Evolutionary conservation across 805 yeast genomes (phyloP).

Genomic region (Schwanniomyces occidentalis): DNA sequence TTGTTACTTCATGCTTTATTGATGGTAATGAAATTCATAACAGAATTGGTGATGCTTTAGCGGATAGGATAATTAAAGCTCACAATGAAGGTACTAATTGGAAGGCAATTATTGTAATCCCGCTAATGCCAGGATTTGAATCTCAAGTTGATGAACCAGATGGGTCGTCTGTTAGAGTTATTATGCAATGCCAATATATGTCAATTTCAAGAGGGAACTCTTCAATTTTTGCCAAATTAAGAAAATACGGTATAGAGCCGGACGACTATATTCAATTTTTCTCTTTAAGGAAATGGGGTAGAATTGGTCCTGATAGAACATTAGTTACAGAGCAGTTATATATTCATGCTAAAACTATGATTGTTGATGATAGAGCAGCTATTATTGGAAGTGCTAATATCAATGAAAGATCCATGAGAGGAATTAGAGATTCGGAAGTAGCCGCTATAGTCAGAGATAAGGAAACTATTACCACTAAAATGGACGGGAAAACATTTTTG

Average conservation of each 20-base stretch:
- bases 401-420: slow-evolving; percentile 95
- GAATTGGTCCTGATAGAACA: slow-evolving; percentile 71
- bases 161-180: slow-evolving; percentile 92
- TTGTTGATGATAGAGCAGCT: slow-evolving; percentile 91
- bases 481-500: slow-evolving; percentile 79
- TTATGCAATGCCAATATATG: slow-evolving; percentile 95
- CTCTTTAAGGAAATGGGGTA: slow-evolving; percentile 94
- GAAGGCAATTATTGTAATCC: slow-evolving; percentile 90
- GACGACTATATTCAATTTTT: slow-evolving; percentile 89
- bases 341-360: slow-evolving; percentile 87
- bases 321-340: slow-evolving; percentile 89
- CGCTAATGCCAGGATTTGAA: slow-evolving; percentile 97
- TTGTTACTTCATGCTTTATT: slow-evolving; percentile 83
- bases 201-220: slow-evolving; percentile 88
- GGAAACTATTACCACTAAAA: slow-evolving; percentile 62
- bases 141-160: slow-evolving; percentile 90
- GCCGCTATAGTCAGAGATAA: slow-evolving; percentile 88
- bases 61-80: slow-evolving; percentile 92
- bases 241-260: slow-evolving; percentile 80
- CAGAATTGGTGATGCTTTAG: slow-evolving; percentile 93
- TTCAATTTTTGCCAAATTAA: slow-evolving; percentile 81
- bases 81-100: slow-evolving; percentile 73
- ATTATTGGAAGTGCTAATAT: slow-evolving; percentile 97
- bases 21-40: slow-evolving; percentile 85
- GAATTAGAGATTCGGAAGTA: slow-evolving; percentile 90